Conservation (phyloP, 2,329 filamentous ascomycete genomes). For the Colletotrichum navitas region DNA sequence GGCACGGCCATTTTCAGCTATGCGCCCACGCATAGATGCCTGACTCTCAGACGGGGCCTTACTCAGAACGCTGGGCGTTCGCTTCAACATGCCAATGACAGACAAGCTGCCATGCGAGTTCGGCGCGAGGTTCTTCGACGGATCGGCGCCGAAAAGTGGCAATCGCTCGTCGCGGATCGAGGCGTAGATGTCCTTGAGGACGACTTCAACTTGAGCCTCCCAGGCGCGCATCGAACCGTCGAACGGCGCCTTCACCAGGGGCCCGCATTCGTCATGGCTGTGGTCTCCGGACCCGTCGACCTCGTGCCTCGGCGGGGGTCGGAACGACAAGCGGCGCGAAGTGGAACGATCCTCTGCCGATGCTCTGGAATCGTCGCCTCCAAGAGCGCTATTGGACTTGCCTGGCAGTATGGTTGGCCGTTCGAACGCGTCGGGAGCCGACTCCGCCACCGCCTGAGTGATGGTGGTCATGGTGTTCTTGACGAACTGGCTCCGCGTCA, state of each 20-base stretch:
- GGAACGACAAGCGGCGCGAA: constrained; percentile 63
- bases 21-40: constrained; percentile 77
- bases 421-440: constrained; percentile 75
- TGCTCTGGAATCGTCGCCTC: constrained; percentile 50
- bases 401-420: constrained; percentile 68
- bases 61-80: constrained; percentile 91
- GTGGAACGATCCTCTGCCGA: constrained; percentile 53
- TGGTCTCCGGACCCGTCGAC: constrained; percentile 49
- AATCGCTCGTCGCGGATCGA: constrained; percentile 91
- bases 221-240: constrained; percentile 82
- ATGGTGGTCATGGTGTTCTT: constrained; percentile 97
- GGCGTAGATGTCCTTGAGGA: constrained; percentile 90
- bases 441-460: constrained; percentile 79
- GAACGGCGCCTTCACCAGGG: constrained; percentile 82
- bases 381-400: constrained; percentile 46
- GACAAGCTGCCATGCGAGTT: constrained; percentile 75
- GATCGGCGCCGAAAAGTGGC: constrained; percentile 81
- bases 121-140: constrained; percentile 56
- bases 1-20: constrained; percentile 67
- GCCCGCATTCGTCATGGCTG: constrained; percentile 71
- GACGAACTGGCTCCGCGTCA: constrained; percentile 94
- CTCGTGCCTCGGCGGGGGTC: constrained; percentile 61
- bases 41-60: constrained; percentile 90
- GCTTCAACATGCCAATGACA: constrained; percentile 82
- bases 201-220: constrained; percentile 90